Evolutionary conservation across 768 basidiomycete genomes (phyloP), one percentile per base, ranked within the genome.

Genomic region (Tylopilus subfusipes): DNA sequence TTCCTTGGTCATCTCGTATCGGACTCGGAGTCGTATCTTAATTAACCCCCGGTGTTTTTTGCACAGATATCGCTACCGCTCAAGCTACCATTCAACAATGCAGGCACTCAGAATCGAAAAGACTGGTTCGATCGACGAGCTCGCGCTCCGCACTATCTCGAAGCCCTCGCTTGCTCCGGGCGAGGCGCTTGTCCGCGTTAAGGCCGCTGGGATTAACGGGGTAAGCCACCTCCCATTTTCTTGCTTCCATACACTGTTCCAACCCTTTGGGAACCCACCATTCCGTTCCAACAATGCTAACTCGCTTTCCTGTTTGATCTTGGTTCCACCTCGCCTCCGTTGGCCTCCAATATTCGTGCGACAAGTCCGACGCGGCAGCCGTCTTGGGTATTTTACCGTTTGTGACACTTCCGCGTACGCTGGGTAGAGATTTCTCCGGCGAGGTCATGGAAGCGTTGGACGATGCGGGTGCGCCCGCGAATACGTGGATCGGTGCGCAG

Each of bases 341-440:
- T 25, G n/a, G 6, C 52, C 13, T 18, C 18, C 22, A 27, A 14
- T 27, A 4, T 31, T 33, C 33, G 4, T 31, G 25, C 19, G 9
- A 19, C 24, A 43, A 70, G 69, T 70, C 70, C 13, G 69, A 72
- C 19, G 64, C 70, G 22, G 69, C 69, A 8, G 69, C 47, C 1
- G 44, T 70, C 21, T 30, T 62, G 44, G 68, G 71, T 16, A 56
- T 45, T 18, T 45, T 72, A 16, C 70, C 60, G 2, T 70, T 72
- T 50, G 70, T 73, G 12, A 73, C 72, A 0, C 50, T 61, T 13
- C 70, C 72, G 1, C 70, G 70, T 31, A 67, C 49, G 25, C 62
- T 62, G 10, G 70, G 70, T 31, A 54, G 70, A 39, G 70, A 72
- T 36, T 73, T 73, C 34, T 72, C 70, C 2, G 70, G 70, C 0